Evolutionary conservation across 805 yeast genomes (phyloP).

Genomic region (Pichia cabralensis): DNA sequence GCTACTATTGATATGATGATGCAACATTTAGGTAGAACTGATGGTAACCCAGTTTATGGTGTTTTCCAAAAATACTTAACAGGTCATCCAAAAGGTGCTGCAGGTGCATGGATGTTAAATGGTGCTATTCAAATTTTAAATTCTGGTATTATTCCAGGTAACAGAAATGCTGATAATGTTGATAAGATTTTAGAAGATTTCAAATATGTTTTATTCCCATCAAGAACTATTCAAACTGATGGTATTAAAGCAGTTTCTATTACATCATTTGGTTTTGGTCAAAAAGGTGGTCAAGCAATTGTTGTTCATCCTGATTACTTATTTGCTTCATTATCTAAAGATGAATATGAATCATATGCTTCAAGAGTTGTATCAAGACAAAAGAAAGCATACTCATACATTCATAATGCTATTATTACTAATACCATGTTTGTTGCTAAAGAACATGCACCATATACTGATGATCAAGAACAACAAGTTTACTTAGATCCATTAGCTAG

Average conservation of each 20-base stretch:
- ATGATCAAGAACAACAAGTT: conserved; percentile 79
- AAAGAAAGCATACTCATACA: conserved; percentile 84
- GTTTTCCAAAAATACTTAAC: conserved; percentile 98
- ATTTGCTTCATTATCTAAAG: conserved; percentile 68
- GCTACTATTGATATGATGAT: conserved; percentile 87
- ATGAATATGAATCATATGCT: conserved; percentile 62
- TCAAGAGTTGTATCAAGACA: conserved; percentile 69
- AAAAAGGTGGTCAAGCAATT: conserved; percentile 96
- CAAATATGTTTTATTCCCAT: conserved; percentile 88
- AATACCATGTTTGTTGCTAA: conserved; percentile 89
- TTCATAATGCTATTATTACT: conserved; percentile 89
- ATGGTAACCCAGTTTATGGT: conserved; percentile 96
- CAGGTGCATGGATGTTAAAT: conserved; percentile 99
- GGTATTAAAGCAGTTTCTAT: conserved; percentile 96
- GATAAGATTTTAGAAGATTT: conserved; percentile 74
- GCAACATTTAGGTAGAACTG: conserved; percentile 89
- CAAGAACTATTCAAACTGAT: conserved; percentile 86
- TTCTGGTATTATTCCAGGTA: conserved; percentile 90
- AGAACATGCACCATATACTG: conserved; percentile 86
- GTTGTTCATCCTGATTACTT: conserved; percentile 90
- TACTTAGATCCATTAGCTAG: conserved; percentile 95
- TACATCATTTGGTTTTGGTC: conserved; percentile 98
- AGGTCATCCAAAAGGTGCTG: conserved; percentile 99
- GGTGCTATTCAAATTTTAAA: conserved; percentile 92
- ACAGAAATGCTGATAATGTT: conserved; percentile 95